Conservation (phyloP, 2,329 filamentous ascomycete genomes). For the Trichoderma sp. region DNA sequence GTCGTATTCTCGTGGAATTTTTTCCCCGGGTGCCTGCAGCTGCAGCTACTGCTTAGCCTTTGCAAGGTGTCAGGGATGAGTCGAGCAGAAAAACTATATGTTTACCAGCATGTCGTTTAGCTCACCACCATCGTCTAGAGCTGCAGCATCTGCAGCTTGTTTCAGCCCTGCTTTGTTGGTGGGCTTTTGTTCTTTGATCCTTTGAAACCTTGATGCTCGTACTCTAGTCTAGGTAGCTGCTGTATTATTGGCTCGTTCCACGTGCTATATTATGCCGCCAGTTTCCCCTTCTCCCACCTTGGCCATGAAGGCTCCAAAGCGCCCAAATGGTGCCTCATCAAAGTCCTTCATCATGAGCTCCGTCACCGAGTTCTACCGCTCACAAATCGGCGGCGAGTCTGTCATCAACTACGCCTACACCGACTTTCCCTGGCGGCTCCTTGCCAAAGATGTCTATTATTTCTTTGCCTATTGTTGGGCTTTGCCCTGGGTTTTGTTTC, state of each 20-base stretch:
- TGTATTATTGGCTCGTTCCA: neutral
- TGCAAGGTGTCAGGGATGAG: neutral
- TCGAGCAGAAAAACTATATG: constrained; percentile 5
- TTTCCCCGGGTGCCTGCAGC: neutral
- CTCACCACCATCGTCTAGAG: neutral
- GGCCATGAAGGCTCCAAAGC: neutral
- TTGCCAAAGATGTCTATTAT: constrained; percentile 55
- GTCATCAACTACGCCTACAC: constrained; percentile 64
- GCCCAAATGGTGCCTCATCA: neutral
- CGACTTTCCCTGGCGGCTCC: constrained; percentile 53
- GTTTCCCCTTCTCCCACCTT: neutral
- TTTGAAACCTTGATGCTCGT: neutral
- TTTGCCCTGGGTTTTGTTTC: constrained; percentile 63
- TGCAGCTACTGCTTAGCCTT: neutral
- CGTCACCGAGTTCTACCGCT: constrained; percentile 56
- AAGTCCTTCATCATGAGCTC: constrained; percentile 31
- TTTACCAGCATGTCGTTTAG: neutral
- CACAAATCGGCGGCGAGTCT: constrained; percentile 58
- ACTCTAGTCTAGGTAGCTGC: neutral
- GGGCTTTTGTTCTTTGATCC: neutral
- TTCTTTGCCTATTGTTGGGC: constrained; percentile 58
- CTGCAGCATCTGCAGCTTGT: constrained; percentile 1
- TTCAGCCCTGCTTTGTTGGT: neutral
- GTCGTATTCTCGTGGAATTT: neutral
- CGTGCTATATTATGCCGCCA: neutral